These are phyloP conservation scores for Tulasnella sp. DNA, from an alignment of 768 basidiomycete genomes.

Conservation along the genomic window DNA sequence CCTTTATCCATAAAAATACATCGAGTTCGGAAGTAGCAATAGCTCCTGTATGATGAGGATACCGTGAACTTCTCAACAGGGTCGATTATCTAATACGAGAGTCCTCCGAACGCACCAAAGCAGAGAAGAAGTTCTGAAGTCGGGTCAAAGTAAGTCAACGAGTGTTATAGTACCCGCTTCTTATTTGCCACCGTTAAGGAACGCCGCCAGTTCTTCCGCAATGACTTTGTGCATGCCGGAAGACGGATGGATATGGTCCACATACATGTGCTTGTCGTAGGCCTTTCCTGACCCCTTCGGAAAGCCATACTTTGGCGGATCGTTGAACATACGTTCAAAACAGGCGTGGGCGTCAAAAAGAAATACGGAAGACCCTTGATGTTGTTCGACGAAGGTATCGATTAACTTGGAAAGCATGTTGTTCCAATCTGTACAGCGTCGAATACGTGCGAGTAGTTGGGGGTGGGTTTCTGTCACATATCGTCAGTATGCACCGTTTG, in stretches of 20 bases:
- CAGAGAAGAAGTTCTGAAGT: too few species aligned
- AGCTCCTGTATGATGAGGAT: too few species aligned
- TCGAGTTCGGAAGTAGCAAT: too few species aligned
- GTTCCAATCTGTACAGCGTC: slow-evolving; percentile 21
- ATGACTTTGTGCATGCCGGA: slow-evolving; percentile 38
- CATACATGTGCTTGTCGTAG: slow-evolving; percentile 31
- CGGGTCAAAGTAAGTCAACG: too few species aligned
- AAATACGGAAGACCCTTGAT: slow-evolving; percentile 37
- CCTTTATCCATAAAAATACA: too few species aligned
- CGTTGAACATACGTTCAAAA: slow-evolving; percentile 38
- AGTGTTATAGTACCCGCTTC: too few species aligned
- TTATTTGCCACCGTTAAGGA: slow-evolving; percentile 23
- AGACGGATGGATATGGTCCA: slow-evolving; percentile 43
- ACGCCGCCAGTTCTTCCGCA: slow-evolving; percentile 35
- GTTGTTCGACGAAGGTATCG: slow-evolving; percentile 29
- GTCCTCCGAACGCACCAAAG: too few species aligned
- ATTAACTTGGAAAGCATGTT: slow-evolving; percentile 34
- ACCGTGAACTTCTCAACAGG: too few species aligned
- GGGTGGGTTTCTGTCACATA: too few species aligned
- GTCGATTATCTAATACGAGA: too few species aligned
- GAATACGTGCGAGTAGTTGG: too few species aligned
- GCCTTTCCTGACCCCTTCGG: slow-evolving; percentile 7
- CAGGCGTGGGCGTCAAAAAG: slow-evolving; percentile 30
- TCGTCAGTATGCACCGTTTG: too few species aligned
- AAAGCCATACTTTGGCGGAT: slow-evolving; percentile 35